Evolutionary conservation across 352 stramenopile genomes (phyloP), one percentile per base, ranked within the genome.

Genomic region (Phytophthora pinifolia): DNA sequence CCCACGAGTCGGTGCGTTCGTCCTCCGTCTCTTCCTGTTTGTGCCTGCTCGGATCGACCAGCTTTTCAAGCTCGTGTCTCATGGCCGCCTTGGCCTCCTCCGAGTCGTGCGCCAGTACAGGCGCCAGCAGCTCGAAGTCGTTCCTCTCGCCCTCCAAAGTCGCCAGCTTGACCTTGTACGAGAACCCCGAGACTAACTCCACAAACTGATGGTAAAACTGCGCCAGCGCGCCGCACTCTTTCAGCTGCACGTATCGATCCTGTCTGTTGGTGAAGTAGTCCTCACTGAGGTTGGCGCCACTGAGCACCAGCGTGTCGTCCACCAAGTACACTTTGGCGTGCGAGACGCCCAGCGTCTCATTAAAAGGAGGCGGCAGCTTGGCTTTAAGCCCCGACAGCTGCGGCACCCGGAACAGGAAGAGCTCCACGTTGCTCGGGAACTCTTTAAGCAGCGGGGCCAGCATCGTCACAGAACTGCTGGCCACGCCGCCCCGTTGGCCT

Each of bases 221-320:
- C 7, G 71, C 79, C 2, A 92, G 63, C 3, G 56, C 67, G 1
- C 67, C 56, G 35, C 74, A 88, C 29, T 78, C 33, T 12, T 65
- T 51, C 37, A 94, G 60, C 39, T 92, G 58, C 41, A 94, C 68
- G 61, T 94, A 94, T 17, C 86, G 73, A 48, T 94, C 86, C 45
- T 92, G 83, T 30, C 86, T 57, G 39, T 89, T 86, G 1, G 82
- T 92, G 18, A 96, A 96, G 43, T 96, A 96, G 54, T 94, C 84
- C 2, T 74, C 59, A 48, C 79, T 92, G 6, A 96, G 58, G 50
- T 96, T 96, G 7, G 86, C 86, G 9, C 84, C 86, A 43, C 79
- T 91, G 10, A 94, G 73, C 34, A 94, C 75, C 25, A 93, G 70
- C 22, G 68, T 87, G 46, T 92, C 79, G 60, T 96, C 86, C 38